Evolutionary conservation across 257 asterid species (phyloP), one percentile per base, ranked within the genome.

Genomic region (Coffea canephora): DNA sequence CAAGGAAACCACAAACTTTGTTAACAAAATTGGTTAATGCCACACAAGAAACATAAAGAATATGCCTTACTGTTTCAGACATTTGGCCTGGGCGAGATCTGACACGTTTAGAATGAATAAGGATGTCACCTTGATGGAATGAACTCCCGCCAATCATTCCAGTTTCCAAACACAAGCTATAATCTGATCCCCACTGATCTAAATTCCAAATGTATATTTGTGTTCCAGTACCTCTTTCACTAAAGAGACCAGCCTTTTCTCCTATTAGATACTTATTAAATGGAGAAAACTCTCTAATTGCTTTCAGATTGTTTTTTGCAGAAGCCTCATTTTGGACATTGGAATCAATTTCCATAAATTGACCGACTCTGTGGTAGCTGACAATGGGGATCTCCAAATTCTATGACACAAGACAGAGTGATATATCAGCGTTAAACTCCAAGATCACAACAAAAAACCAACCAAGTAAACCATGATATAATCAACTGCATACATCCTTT

Each of bases 31-130:
- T 43, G 11, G 21, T 8, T 31, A 62, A 41, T 27, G 66, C 77
- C 68, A 80, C 59, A 77, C 55, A 54, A 69, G 46, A 66, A 48
- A 72, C 71, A 16, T 19, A 68, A 19, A 52, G 54, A 15, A 70
- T 69, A 34, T 54, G 55, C 70, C 73, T 31, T 71, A 91, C 97
- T 85, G 14, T 57, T 41, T 76, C 82, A 84, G 90, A 79, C 79
- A 90, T 91, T 85, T 93, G 97, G 65, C 96, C 97, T 3, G 95
- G 95, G 54, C 97, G 97, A 76, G 95, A 86, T 90, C 96, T 88
- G 80, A 80, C 89, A 87, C 97, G 90, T 78, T 77, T 85, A 19
- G 93, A 88, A 64, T 89, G 89, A 84, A 86, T 85, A 80, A 77
- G 64, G 75, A 93, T 93, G 82, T 90, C 94, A 59, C 96, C 96